Evolutionary conservation across 192 early-diverging fungal genomes (phyloP).

Genomic region (Oehlia diaphana): DNA sequence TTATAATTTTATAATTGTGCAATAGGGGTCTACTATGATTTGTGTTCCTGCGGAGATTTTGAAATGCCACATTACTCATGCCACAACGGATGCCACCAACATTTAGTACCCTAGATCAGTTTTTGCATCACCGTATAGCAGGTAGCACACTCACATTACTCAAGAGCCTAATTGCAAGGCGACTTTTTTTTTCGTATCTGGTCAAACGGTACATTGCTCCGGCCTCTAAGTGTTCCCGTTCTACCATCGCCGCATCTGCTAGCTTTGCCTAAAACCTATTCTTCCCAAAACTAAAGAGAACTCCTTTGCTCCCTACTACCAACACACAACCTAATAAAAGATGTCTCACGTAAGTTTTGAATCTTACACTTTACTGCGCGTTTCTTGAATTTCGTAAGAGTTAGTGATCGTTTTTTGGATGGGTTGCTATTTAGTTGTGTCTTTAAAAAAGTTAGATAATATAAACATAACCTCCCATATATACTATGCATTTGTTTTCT

Average conservation of each 20-base stretch:
- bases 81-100: background rate
- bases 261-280: slow-evolving; percentile 9
- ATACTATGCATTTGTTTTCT: background rate
- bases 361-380: background rate
- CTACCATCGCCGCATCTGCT: slow-evolving; percentile 8
- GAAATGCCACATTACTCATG: background rate
- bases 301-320: slow-evolving; percentile 6
- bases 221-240: slow-evolving; percentile 3
- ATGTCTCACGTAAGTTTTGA: slow-evolving; percentile 12
- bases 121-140: background rate
- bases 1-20: background rate
- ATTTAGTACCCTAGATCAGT: background rate
- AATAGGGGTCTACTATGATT: background rate
- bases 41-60: background rate
- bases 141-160: background rate
- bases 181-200: background rate
- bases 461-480: background rate
- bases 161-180: background rate
- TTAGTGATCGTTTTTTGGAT: background rate
- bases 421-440: background rate
- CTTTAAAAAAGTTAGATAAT: background rate
- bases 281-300: slow-evolving; percentile 12
- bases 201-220: slow-evolving; percentile 19
- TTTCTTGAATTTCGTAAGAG: background rate
- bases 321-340: slow-evolving; percentile 1